Evolutionary conservation across 2,329 filamentous ascomycete species (phyloP).

Genomic region (Phialophora chinensis): DNA sequence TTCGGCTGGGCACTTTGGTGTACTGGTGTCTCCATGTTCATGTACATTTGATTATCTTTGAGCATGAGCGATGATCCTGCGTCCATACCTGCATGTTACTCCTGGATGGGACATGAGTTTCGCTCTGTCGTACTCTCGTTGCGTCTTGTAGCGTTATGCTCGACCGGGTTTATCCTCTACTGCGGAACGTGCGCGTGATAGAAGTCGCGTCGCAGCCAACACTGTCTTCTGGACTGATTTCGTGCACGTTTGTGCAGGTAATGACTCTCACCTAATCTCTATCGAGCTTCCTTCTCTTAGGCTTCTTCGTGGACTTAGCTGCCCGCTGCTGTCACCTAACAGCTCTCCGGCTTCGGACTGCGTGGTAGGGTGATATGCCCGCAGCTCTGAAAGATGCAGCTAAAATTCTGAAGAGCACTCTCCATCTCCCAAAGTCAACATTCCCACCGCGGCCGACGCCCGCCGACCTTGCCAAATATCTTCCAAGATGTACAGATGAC

Average conservation of each 20-base stretch:
- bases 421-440: slow-evolving; percentile 75
- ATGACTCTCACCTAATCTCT: not conserved
- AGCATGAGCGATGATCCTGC: slow-evolving; percentile 1
- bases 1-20: not conserved
- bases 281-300: not conserved
- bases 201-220: not conserved
- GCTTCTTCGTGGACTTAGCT: not conserved
- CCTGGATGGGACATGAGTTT: not conserved
- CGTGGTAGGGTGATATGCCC: slow-evolving; percentile 36
- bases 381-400: slow-evolving; percentile 40
- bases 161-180: not conserved
- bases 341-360: slow-evolving; percentile 7
- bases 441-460: slow-evolving; percentile 63
- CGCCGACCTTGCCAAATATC: slow-evolving; percentile 61
- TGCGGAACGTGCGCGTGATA: not conserved
- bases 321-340: not conserved
- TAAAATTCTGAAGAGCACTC: slow-evolving; percentile 74
- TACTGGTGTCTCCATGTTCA: not conserved
- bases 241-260: not conserved
- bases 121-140: not conserved
- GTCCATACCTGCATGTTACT: not conserved
- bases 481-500: slow-evolving; percentile 80
- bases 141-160: not conserved
- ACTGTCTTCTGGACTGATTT: not conserved
- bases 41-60: not conserved